These are phyloP conservation scores for Neckera pumila DNA, from an alignment of 225 moss, liverwort and hornwort genomes.

Conservation along the genomic window DNA sequence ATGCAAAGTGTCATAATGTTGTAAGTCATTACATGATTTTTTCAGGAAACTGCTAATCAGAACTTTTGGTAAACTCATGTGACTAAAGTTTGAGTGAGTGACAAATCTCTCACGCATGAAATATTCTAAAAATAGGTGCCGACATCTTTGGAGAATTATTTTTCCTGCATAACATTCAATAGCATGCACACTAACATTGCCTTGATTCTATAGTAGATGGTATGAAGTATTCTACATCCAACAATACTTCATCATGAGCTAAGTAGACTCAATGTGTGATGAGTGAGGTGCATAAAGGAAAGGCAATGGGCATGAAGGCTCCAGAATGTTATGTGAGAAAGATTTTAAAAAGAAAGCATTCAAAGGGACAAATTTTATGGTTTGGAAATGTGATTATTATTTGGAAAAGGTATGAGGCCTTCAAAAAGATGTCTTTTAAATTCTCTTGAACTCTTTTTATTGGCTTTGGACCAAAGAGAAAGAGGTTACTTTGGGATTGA, in stretches of 20 bases:
- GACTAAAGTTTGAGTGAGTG: background rate
- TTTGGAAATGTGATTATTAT: background rate
- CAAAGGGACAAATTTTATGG: background rate
- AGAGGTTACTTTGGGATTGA: background rate
- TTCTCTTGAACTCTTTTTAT: background rate
- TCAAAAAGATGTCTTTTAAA: background rate
- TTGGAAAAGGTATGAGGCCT: background rate
- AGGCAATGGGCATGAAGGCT: no score
- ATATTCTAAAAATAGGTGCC: background rate
- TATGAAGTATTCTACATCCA: no score
- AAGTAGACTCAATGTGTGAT: no score
- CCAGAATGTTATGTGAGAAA: background rate
- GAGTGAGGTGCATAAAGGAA: no score
- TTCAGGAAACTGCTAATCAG: background rate
- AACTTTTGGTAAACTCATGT: background rate
- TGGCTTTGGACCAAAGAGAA: background rate
- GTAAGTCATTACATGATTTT: background rate
- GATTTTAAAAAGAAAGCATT: background rate
- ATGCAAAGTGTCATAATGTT: background rate
- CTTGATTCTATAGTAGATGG: no score
- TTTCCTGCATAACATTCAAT: background rate
- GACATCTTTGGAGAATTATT: background rate
- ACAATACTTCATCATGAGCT: no score
- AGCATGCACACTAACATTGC: no score
- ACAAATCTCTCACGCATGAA: accelerated